Percentiles rank a stretch among this genome's conserved stretches.
Conservation (phyloP, 225 moss, liverwort and hornwort species). For the Straminergon stramineum region DNA sequence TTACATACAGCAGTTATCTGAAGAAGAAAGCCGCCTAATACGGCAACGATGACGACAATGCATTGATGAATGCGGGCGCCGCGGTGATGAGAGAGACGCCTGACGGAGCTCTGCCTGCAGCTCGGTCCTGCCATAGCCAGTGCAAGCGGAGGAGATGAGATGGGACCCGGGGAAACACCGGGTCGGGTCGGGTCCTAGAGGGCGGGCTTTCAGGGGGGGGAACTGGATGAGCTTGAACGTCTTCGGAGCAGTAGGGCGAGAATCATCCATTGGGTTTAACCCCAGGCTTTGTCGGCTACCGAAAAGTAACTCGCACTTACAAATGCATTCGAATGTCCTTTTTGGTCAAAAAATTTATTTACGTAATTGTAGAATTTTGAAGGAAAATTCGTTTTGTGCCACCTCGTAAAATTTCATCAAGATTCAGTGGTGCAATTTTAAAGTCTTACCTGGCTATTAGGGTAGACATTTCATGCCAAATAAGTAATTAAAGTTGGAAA, state of each 20-base stretch:
- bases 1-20: not conserved
- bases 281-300: not conserved
- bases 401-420: no score
- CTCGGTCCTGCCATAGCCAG: conserved; percentile 10
- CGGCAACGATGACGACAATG: not conserved
- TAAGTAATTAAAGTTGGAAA: not conserved
- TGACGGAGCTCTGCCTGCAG: not conserved
- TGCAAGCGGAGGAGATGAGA: not conserved
- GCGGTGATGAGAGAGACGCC: not conserved
- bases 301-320: not conserved
- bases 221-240: not conserved
- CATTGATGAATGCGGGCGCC: conserved; percentile 13
- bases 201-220: not conserved
- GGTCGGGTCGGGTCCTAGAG: not conserved
- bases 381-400: not conserved
- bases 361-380: not conserved
- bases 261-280: not conserved
- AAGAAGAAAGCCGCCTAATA: conserved; percentile 1
- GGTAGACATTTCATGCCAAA: not conserved
- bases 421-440: no score
- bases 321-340: not conserved
- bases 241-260: not conserved
- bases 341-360: no score
- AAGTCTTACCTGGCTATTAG: rapidly evolving
- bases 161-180: not conserved